Evolutionary conservation across 345 rosid species (phyloP).

Genomic region (Salix arbutifolia): DNA sequence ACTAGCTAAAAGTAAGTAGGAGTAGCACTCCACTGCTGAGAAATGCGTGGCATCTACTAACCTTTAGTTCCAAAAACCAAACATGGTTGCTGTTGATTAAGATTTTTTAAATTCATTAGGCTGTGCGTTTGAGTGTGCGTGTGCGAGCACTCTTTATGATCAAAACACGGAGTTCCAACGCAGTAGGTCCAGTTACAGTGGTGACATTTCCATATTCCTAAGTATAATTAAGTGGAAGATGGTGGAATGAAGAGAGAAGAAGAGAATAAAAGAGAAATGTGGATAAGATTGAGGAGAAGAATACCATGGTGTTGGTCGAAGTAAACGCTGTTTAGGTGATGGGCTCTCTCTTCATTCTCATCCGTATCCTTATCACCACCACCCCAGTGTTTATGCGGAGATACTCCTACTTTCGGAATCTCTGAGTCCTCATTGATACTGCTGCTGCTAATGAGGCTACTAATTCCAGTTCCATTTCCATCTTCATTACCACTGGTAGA

Average conservation of each 20-base stretch:
- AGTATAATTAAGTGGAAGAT: background rate
- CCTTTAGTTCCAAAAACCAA: slow-evolving; percentile 22
- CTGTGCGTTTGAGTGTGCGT: background rate
- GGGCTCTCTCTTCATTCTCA: background rate
- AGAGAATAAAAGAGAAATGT: background rate
- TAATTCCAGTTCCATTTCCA: background rate
- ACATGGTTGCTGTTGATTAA: slow-evolving; percentile 4
- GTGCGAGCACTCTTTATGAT: slow-evolving; percentile 17
- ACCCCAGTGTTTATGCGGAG: background rate
- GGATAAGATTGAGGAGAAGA: background rate
- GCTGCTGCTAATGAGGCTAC: background rate
- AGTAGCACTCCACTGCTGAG: background rate
- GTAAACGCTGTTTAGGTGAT: slow-evolving; percentile 17
- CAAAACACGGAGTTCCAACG: slow-evolving; percentile 16
- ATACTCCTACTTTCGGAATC: background rate
- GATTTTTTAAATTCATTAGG: slow-evolving; percentile 14
- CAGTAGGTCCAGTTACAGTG: slow-evolving; percentile 43
- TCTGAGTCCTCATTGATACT: background rate
- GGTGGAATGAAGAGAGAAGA: background rate
- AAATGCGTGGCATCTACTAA: slow-evolving; percentile 11
- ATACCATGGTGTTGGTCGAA: slow-evolving; percentile 31
- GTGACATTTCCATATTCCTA: slow-evolving; percentile 48
- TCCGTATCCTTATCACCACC: background rate
- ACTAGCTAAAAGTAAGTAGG: background rate
- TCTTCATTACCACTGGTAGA: background rate